Percentiles rank a stretch among this genome's conserved stretches.
phyloP scores from a whole-genome alignment of 2,329 filamentous ascomycete genomes.

The Epichloe brachyelytri region DNA sequence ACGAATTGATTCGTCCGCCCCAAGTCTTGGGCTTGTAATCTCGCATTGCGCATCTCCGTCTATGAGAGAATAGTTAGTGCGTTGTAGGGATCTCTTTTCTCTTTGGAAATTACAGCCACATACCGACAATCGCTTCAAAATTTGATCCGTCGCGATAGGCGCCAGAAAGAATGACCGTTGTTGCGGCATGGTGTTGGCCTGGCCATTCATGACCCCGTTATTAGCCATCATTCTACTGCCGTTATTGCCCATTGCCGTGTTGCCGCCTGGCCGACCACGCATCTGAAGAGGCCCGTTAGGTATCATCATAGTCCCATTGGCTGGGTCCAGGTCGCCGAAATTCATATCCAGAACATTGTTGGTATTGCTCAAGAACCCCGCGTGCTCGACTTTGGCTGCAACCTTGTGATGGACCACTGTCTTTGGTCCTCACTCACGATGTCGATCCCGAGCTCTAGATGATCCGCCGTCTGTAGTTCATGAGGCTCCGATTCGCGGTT shows the following conservation, averaged over 20 bases:
- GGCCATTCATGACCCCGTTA: slow-evolving; percentile 30
- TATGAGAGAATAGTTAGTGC: not conserved
- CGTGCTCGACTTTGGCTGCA: slow-evolving; percentile 90
- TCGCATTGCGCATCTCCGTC: slow-evolving; percentile 84
- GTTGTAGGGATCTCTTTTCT: not conserved
- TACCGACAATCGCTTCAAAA: slow-evolving; percentile 53
- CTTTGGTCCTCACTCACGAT: slow-evolving; percentile 97
- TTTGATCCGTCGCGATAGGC: slow-evolving; percentile 84
- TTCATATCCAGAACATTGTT: slow-evolving; percentile 77
- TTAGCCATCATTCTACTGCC: slow-evolving; percentile 47
- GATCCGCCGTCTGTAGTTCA: slow-evolving; percentile 81
- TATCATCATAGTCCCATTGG: slow-evolving; percentile 60
- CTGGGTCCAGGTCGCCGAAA: slow-evolving; percentile 81
- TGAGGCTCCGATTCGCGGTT: slow-evolving; percentile 95
- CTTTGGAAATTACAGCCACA: slow-evolving; percentile 6
- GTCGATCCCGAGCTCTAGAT: slow-evolving; percentile 90
- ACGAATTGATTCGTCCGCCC: slow-evolving; percentile 73
- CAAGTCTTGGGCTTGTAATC: slow-evolving; percentile 77
- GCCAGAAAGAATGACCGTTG: slow-evolving; percentile 78
- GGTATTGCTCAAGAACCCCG: slow-evolving; percentile 64
- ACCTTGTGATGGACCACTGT: slow-evolving; percentile 98
- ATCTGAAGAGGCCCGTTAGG: slow-evolving; percentile 56
- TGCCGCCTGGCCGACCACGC: slow-evolving; percentile 56
- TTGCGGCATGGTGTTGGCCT: slow-evolving; percentile 49
- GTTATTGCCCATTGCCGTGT: slow-evolving; percentile 48